These are phyloP conservation scores for Populus hybrid DNA, from an alignment of 441 rosid species.

Conservation along the genomic window DNA sequence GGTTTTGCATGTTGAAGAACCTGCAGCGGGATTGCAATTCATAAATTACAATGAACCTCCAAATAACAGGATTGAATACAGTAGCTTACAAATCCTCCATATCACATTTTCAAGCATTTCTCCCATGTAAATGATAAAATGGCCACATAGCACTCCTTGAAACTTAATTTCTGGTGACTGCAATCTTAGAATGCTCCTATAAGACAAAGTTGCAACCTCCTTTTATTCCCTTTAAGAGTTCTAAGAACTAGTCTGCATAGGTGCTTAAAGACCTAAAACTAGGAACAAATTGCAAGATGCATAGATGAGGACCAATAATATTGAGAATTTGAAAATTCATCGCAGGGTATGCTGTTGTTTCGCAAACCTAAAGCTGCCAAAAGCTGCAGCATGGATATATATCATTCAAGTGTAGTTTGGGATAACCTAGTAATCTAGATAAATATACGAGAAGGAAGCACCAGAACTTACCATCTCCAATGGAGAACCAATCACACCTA, in stretches of 20 bases:
- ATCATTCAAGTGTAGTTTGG: background rate
- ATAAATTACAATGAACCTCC: background rate
- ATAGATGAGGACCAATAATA: background rate
- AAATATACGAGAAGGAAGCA: background rate
- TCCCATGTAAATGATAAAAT: no score
- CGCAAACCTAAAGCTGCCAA: background rate
- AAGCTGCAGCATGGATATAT: background rate
- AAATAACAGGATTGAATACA: background rate
- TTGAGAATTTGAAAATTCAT: background rate
- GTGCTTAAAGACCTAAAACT: background rate
- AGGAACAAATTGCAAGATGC: background rate
- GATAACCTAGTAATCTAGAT: background rate
- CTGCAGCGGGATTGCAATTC: constrained; percentile 30
- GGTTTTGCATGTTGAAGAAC: constrained; percentile 51
- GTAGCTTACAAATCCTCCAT: background rate
- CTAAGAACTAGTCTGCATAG: no score
- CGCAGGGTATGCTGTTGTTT: background rate
- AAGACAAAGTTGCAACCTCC: background rate
- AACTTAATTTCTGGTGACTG: background rate
- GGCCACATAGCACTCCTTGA: background rate
- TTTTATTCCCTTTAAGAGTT: no score
- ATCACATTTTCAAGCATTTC: background rate
- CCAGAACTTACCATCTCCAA: constrained; percentile 16
- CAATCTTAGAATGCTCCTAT: background rate
- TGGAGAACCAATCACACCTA: no score